These are phyloP conservation scores for Brachypodium distachyon DNA, from an alignment of 202 grass and related monocot genomes.

Conservation along the genomic window DNA sequence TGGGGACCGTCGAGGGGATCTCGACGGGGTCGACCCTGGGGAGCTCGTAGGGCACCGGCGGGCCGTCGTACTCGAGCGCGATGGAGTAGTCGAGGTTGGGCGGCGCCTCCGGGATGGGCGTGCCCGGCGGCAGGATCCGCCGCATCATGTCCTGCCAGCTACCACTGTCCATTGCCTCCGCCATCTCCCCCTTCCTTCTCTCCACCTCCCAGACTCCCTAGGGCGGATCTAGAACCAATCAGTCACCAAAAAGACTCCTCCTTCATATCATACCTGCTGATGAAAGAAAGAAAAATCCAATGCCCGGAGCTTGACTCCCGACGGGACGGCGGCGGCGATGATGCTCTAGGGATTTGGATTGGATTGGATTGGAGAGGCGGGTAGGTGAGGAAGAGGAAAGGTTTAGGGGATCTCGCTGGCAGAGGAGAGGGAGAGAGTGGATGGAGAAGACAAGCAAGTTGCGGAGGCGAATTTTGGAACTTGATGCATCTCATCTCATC, in stretches of 20 bases:
- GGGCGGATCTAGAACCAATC: background rate
- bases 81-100: conserved; percentile 92
- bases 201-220: background rate
- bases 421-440: no score
- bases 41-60: conserved; percentile 80
- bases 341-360: no score
- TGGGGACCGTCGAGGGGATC: conserved; percentile 46
- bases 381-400: no score
- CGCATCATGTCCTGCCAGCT: conserved; percentile 88
- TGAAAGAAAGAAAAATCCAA: no score
- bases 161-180: conserved; percentile 28
- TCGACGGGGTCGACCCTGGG: conserved; percentile 74
- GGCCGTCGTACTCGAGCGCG: conserved; percentile 86
- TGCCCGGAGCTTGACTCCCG: no score
- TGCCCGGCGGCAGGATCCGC: conserved; percentile 73
- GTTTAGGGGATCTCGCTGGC: no score
- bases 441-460: no score
- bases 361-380: no score
- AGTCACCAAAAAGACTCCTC: background rate
- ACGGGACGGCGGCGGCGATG: no score
- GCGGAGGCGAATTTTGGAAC: no score
- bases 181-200: conserved; percentile 21
- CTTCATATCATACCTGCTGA: no score
- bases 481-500: no score
- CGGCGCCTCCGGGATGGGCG: conserved; percentile 77